A percentile compares a stretch with the other conserved stretches of the same genome.
Conservation (phyloP, 352 stramenopile genomes). For the Pythium sukuiense region DNA sequence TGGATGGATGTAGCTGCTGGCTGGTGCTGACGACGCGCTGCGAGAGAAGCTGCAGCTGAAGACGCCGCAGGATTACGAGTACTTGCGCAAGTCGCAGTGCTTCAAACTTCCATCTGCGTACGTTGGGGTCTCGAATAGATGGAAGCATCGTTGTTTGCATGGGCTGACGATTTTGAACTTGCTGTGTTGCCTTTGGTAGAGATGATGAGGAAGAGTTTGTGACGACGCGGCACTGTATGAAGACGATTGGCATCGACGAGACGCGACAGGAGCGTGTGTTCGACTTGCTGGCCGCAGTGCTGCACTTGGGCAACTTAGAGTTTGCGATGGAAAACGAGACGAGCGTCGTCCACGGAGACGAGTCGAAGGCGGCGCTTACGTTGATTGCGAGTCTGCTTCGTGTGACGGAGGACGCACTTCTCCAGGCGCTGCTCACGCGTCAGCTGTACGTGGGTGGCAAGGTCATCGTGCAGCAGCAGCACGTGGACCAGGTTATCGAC, state of each 20-base stretch:
- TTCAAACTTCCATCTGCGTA: slow-evolving; percentile 74
- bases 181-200: slow-evolving; percentile 18
- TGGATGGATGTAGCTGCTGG: slow-evolving; percentile 50
- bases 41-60: slow-evolving; percentile 69
- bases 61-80: slow-evolving; percentile 83
- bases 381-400: slow-evolving; percentile 75
- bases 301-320: slow-evolving; percentile 88
- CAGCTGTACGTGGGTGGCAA: slow-evolving; percentile 89
- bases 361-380: slow-evolving; percentile 45
- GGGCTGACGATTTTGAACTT: slow-evolving; percentile 7
- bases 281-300: slow-evolving; percentile 79
- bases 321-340: slow-evolving; percentile 85
- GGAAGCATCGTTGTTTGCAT: background rate
- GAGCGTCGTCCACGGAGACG: slow-evolving; percentile 56
- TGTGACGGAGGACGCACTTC: slow-evolving; percentile 73
- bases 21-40: slow-evolving; percentile 70
- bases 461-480: slow-evolving; percentile 89
- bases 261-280: slow-evolving; percentile 84
- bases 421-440: slow-evolving; percentile 73
- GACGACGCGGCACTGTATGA: slow-evolving; percentile 84
- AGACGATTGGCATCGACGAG: slow-evolving; percentile 86
- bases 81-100: slow-evolving; percentile 86
- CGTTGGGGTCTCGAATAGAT: background rate
- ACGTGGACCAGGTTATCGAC: slow-evolving; percentile 84
- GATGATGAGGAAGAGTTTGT: slow-evolving; percentile 85